Evolutionary conservation across 129 eudicot species (phyloP), one percentile per base, ranked within the genome.

Genomic region (Flaveria trinervia): DNA sequence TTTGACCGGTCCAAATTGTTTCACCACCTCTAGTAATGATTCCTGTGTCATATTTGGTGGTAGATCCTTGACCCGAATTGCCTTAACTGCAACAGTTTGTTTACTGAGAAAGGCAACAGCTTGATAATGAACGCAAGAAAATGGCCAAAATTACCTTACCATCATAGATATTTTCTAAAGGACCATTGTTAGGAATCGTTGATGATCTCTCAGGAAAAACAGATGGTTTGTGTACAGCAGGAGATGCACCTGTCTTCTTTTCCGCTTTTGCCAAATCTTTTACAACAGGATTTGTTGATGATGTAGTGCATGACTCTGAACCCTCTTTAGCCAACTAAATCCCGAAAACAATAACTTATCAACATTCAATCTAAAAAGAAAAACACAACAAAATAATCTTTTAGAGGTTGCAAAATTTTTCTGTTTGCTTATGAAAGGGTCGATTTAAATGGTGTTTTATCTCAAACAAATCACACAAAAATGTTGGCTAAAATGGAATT

Each of bases 311-410:
- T 45, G 79, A 54, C n/a, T 50, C 74, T 1, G 50, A 28, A 14
- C 70, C 77, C 74, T 77, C 85, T 65, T 82, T 77, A 44, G 85
- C 82, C 70, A 82, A 67, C 85, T 82, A 57, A 46, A 71, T 10
- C 10, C 54, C 11, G 44, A 78, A 22, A 15, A 7, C 36, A 1
- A 8, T 49, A 79, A 55, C 28, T 56, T 17, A 7, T 65, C 20
- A 73, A 54, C 28, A 2, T 11, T 22, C 65, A 9, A 45, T 20
- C 0, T 0, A 14, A 71, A 46, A 17, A 23, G 10, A 41, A 12
- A 14, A 15, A 36, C 9, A 5, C 14, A 52, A 49, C 15, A 70
- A 54, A 7, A 65, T 7, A 36, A 65, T 45, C 49, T 45, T 9
- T 45, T 4, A 45, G 14, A 45, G 3, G 49, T 45, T 45, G 13